Evolutionary conservation across 148 eudicot genomes (phyloP), one percentile per base, ranked within the genome.

Genomic region (Cornus florida): DNA sequence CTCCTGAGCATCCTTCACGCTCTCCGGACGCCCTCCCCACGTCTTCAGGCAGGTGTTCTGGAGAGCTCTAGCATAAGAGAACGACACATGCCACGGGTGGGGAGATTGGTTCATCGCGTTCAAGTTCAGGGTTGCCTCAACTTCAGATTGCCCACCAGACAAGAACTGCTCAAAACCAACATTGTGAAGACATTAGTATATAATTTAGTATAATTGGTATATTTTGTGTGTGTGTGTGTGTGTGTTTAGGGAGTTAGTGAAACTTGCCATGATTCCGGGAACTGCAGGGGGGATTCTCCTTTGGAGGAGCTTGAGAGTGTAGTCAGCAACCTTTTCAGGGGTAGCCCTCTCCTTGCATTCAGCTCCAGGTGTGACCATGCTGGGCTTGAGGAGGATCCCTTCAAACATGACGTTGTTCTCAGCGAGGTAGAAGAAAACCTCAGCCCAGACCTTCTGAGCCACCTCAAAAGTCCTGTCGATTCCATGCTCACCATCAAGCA

Each of bases 351-450:
- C 97, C 87, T 94, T 94, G 92, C 94, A 89, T 83, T 94, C 95
- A 35, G 98, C 97, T 35, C 98, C 98, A 0, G 95, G 98, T 77
- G 98, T 94, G 64, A 94, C 97, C 98, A 94, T 94, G 84, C 97
- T 92, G 5, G 98, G 98, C 86, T 94, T 94, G 48, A 92, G 89
- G 75, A 94, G 95, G 79, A 91, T 94, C 11, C 97, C 98, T 81
- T 94, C 98, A 69, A 89, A 93, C 89, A 93, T 5, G 67, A 94
- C 98, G 76, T 94, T 92, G 95, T 94, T 92, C 81, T 93, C 81
- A 7, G 97, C 97, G 56, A 94, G 79, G 88, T 90, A 89, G 86
- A 79, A 91, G 89, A 92, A 94, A 10, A 91, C 95, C 83, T 92
- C 97, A 7, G 98, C 97, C 95, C 97, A 93, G 11, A 93, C 97